Evolutionary conservation across 1,284 basidiomycete species (phyloP).

Genomic region (Dichomitus squalens): DNA sequence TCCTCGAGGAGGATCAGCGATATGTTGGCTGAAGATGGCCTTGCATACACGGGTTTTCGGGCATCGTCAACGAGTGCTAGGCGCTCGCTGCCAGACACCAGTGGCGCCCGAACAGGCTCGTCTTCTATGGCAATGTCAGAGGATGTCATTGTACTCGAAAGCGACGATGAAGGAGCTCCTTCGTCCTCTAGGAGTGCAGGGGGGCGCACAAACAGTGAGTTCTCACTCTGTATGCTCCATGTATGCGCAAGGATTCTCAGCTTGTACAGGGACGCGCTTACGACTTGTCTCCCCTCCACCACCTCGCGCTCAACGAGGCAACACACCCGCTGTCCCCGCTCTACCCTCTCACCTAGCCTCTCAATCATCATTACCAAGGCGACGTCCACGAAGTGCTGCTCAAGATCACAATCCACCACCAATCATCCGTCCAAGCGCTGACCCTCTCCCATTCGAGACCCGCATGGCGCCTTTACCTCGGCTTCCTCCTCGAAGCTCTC

Average conservation of each 20-base stretch:
- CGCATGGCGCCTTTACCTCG: slow-evolving; percentile 26
- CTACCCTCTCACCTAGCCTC: slow-evolving; percentile 38
- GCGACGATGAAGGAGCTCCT: slow-evolving; percentile 43
- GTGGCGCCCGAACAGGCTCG: slow-evolving; percentile 18
- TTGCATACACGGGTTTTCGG: slow-evolving; percentile 13
- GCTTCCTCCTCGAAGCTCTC: slow-evolving; percentile 24
- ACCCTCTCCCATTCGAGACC: slow-evolving; percentile 50
- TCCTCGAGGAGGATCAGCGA: background rate
- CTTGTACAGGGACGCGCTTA: slow-evolving; percentile 20
- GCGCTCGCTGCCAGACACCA: slow-evolving; percentile 9
- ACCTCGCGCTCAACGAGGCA: slow-evolving; percentile 30
- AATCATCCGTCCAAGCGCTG: slow-evolving; percentile 41
- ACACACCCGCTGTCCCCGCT: slow-evolving; percentile 38
- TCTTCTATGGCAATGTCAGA: slow-evolving; percentile 14
- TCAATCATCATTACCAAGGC: slow-evolving; percentile 26
- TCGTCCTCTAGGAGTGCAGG: slow-evolving; percentile 22
- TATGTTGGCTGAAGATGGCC: slow-evolving; percentile 6
- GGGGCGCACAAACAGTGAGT: slow-evolving; percentile 27
- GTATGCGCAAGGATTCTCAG: background rate
- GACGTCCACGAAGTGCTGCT: slow-evolving; percentile 7
- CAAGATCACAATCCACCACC: slow-evolving; percentile 15
- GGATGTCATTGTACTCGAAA: slow-evolving; percentile 40
- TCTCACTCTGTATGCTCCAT: background rate
- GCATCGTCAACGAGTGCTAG: background rate
- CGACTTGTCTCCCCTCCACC: slow-evolving; percentile 48